A percentile compares a stretch with the other conserved stretches of the same genome.
Evolutionary conservation across 2,329 filamentous ascomycete genomes (phyloP).

Genomic region (Xylaria sp.): DNA sequence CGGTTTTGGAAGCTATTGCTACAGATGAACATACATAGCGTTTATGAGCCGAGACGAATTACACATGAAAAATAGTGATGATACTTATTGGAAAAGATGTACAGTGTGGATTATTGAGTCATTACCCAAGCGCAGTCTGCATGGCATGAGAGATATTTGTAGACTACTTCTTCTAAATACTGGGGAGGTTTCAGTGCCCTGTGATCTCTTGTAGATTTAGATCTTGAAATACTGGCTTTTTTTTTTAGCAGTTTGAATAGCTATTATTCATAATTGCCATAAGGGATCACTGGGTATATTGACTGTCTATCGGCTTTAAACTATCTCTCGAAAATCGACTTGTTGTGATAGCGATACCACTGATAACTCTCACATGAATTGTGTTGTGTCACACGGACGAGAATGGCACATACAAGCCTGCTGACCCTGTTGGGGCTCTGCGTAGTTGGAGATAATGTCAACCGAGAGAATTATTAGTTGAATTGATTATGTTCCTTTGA

Average conservation of each 20-base stretch:
- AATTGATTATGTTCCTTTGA: too few species aligned
- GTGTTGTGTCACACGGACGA: too few species aligned
- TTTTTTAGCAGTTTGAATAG: not conserved
- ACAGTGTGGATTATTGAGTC: not conserved
- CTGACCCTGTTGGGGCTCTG: too few species aligned
- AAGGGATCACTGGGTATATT: not conserved
- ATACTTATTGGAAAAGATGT: not conserved
- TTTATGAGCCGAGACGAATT: constrained; percentile 4
- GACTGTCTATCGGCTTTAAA: not conserved
- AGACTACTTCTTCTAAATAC: not conserved
- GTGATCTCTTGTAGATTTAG: too few species aligned
- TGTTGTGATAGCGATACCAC: not conserved
- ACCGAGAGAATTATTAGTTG: too few species aligned
- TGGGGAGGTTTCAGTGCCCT: not conserved
- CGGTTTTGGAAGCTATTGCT: constrained; percentile 6
- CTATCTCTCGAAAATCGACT: not conserved
- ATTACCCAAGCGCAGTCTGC: constrained; percentile 1
- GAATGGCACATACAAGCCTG: too few species aligned
- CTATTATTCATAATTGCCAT: not conserved
- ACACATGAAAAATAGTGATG: constrained; percentile 12
- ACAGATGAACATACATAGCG: not conserved
- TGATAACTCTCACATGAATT: not conserved
- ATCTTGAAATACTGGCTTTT: not conserved
- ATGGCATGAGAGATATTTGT: not conserved
- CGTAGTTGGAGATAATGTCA: too few species aligned